A percentile compares a stretch with the other conserved stretches of the same genome.
Evolutionary conservation across 2,329 filamentous ascomycete species (phyloP).

Genomic region (Xylaria sp.): DNA sequence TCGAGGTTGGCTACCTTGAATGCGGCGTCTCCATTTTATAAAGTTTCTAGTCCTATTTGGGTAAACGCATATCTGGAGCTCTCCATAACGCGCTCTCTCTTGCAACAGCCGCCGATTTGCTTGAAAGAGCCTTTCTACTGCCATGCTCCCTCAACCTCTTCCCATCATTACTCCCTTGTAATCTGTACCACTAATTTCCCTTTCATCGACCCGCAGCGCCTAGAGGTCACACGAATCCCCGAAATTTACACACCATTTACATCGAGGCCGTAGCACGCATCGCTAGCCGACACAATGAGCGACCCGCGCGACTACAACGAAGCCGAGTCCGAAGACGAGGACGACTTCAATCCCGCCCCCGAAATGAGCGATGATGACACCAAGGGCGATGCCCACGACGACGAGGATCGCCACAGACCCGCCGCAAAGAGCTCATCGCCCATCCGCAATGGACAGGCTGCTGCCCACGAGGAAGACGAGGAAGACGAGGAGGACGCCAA

Average conservation of each 20-base stretch:
- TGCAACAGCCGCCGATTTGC: background rate
- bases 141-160: background rate
- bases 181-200: constrained; percentile 1
- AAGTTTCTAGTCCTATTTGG: background rate
- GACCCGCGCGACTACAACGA: constrained; percentile 60
- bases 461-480: constrained; percentile 59
- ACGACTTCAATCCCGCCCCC: constrained; percentile 87
- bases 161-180: constrained; percentile 9
- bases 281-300: constrained; percentile 55
- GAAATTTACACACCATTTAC: background rate
- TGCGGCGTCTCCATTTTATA: background rate
- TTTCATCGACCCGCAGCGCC: background rate
- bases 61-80: background rate
- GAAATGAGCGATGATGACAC: constrained; percentile 79
- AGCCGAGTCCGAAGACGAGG: constrained; percentile 77
- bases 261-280: constrained; percentile 4
- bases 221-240: background rate
- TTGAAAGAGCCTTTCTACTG: constrained; percentile 9
- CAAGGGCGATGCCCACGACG: constrained; percentile 51
- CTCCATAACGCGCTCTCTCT: constrained; percentile 13
- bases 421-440: constrained; percentile 41
- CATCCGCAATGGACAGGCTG: constrained; percentile 44
- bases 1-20: background rate
- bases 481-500: constrained; percentile 60
- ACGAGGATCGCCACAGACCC: constrained; percentile 44